These are phyloP conservation scores for Fomitiporia mediterranea DNA, from an alignment of 1,284 basidiomycete species.

Conservation along the genomic window DNA sequence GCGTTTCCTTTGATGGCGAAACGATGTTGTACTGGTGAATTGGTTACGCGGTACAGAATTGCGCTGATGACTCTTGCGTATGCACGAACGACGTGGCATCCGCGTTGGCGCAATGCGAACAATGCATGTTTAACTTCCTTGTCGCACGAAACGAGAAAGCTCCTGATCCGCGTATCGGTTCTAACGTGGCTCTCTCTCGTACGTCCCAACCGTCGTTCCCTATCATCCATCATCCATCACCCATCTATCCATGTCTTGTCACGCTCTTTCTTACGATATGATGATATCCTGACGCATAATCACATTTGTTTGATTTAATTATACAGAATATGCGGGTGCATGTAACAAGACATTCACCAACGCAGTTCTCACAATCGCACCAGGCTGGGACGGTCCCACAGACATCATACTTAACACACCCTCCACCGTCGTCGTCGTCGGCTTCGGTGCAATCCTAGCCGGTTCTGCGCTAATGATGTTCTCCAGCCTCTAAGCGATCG, in stretches of 20 bases:
- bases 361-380: slow-evolving; percentile 41
- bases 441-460: slow-evolving; percentile 44
- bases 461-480: slow-evolving; percentile 43
- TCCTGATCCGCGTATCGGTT: slow-evolving; percentile 51
- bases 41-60: no score
- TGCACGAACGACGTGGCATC: slow-evolving; percentile 41
- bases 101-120: slow-evolving; percentile 47
- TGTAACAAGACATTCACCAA: slow-evolving; percentile 38
- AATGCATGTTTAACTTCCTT: slow-evolving; percentile 57
- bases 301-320: neutral
- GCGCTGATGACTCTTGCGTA: slow-evolving; percentile 41
- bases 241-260: no score
- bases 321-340: slow-evolving; percentile 44
- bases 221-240: slow-evolving; percentile 6
- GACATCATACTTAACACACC: slow-evolving; percentile 38
- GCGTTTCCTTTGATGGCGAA: no score
- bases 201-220: slow-evolving; percentile 20
- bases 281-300: neutral
- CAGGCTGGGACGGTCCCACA: slow-evolving; percentile 56
- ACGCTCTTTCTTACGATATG: no score
- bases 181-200: slow-evolving; percentile 49
- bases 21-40: no score
- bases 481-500: slow-evolving; percentile 32
- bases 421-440: slow-evolving; percentile 43
- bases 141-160: slow-evolving; percentile 44